Conservation (phyloP, 768 basidiomycete species). For the Imleria badia region DNA sequence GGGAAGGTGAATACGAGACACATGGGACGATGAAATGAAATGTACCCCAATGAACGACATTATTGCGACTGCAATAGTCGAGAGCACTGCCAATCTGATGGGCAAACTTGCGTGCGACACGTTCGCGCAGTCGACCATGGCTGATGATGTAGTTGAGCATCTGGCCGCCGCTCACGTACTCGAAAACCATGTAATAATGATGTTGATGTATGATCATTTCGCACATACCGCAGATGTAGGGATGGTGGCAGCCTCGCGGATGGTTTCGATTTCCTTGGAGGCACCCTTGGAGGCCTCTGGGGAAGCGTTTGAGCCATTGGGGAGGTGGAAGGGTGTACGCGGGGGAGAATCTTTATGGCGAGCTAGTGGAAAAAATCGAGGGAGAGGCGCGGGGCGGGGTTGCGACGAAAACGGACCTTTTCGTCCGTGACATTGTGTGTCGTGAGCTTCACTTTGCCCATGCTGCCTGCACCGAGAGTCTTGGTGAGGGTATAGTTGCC, state of each 20-base stretch:
- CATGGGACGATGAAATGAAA: slow-evolving; percentile 9
- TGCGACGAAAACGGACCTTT: slow-evolving; percentile 60
- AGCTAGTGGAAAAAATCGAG: slow-evolving; percentile 50
- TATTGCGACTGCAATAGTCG: slow-evolving; percentile 96
- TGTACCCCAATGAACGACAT: slow-evolving; percentile 90
- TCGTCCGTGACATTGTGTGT: slow-evolving; percentile 86
- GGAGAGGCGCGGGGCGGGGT: background rate
- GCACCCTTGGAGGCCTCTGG: slow-evolving; percentile 80
- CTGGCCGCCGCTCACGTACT: slow-evolving; percentile 98
- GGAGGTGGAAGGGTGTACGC: slow-evolving; percentile 63
- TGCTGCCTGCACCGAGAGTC: slow-evolving; percentile 95
- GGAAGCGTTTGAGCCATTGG: slow-evolving; percentile 48
- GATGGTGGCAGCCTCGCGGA: slow-evolving; percentile 99
- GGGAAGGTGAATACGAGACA: slow-evolving; percentile 2
- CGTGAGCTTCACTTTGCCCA: slow-evolving; percentile 99
- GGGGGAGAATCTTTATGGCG: slow-evolving; percentile 96
- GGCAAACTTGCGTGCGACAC: slow-evolving; percentile 96
- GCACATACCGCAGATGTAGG: slow-evolving; percentile 99
- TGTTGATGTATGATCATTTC: slow-evolving; percentile 98
- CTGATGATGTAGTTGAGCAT: slow-evolving; percentile 99
- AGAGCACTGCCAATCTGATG: slow-evolving; percentile 95
- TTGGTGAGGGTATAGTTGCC: slow-evolving; percentile 97
- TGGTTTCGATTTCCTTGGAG: slow-evolving; percentile 93
- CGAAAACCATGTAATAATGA: slow-evolving; percentile 99
- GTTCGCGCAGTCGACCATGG: slow-evolving; percentile 91